Evolutionary conservation across 2,329 filamentous ascomycete genomes (phyloP).

Genomic region (Aureobasidium sp.): DNA sequence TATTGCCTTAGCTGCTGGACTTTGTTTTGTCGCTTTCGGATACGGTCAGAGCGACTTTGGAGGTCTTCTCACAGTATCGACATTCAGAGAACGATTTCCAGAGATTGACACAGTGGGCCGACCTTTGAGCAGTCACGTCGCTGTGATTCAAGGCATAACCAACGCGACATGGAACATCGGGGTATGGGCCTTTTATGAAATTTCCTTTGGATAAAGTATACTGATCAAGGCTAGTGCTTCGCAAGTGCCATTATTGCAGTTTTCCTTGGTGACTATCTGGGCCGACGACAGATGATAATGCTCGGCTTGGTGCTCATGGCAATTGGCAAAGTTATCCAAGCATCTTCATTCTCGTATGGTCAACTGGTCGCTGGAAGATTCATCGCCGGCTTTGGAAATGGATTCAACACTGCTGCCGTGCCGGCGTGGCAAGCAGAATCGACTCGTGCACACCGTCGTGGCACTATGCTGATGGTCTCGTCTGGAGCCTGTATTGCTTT

Average conservation of each 20-base stretch:
- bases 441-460: slow-evolving; percentile 39
- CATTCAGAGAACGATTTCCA: slow-evolving; percentile 46
- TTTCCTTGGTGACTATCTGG: slow-evolving; percentile 52
- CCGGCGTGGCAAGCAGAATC: slow-evolving; percentile 44
- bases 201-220: not conserved
- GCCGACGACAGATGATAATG: slow-evolving; percentile 52
- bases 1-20: slow-evolving; percentile 21
- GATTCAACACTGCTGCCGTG: slow-evolving; percentile 38
- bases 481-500: slow-evolving; percentile 41
- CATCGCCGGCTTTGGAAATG: slow-evolving; percentile 42
- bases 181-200: not conserved
- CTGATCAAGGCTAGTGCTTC: slow-evolving; percentile 30
- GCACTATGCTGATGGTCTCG: slow-evolving; percentile 43
- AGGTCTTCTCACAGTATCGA: slow-evolving; percentile 58
- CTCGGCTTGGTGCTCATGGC: slow-evolving; percentile 54
- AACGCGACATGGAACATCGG: slow-evolving; percentile 37
- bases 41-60: slow-evolving; percentile 54
- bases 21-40: slow-evolving; percentile 39
- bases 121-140: slow-evolving; percentile 31
- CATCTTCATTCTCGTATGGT: slow-evolving; percentile 41
- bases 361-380: slow-evolving; percentile 44
- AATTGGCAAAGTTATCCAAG: slow-evolving; percentile 53
- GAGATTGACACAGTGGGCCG: slow-evolving; percentile 34
- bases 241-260: slow-evolving; percentile 37
- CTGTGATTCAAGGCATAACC: slow-evolving; percentile 39